Base-by-base conservation (phyloP, 768 basidiomycete genomes). In the Obba rivulosa region DNA sequence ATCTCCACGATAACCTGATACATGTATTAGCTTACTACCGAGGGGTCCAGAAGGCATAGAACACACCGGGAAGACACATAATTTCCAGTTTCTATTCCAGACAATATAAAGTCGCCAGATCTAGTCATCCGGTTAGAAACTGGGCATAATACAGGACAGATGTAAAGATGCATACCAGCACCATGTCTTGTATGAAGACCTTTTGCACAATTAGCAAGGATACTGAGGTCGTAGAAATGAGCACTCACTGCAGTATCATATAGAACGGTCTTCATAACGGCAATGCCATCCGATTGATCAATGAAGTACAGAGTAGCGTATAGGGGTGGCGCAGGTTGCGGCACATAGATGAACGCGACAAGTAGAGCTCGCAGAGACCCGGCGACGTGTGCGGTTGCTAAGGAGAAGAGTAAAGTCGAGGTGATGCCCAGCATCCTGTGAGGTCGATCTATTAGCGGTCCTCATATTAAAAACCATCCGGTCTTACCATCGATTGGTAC, bases 41-140 rank as follows among this genome's bases (percentile, higher is more conserved):
- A 31, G 13, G 7, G 13, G 13, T n/a, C 28, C 28, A 13, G 28
- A 31, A 5, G 28, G 28, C 13, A 31, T 31, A 31, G 45, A 16
- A n/a, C 60, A 41, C 43, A 62, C 60, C 10, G 59, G 56, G 22
- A 53, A 7, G 18, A 60, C 16, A 16, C 53, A 39, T 2, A 62
- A 28, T 24, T 46, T 59, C 61, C 60, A 62, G 38, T 56, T 51
- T 18, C 47, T 47, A 31, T 45, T 41, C 23, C 53, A 62, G 34
- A 62, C 61, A 24, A 59, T n/a, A 31, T 62, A 59, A 22, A 62
- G 51, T 4, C 60, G 52, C 60, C 60, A 62, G 5, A 50, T 50
- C 49, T 50, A 38, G 60, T 31, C 13, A 13, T 7, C 13, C n/a
- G n/a, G n/a, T n/a, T n/a, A n/a, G 13, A 7, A 31, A 31, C 13